These are phyloP conservation scores for Exophiala dermatitidis DNA, from an alignment of 2,329 filamentous ascomycete species.

Conservation along the genomic window DNA sequence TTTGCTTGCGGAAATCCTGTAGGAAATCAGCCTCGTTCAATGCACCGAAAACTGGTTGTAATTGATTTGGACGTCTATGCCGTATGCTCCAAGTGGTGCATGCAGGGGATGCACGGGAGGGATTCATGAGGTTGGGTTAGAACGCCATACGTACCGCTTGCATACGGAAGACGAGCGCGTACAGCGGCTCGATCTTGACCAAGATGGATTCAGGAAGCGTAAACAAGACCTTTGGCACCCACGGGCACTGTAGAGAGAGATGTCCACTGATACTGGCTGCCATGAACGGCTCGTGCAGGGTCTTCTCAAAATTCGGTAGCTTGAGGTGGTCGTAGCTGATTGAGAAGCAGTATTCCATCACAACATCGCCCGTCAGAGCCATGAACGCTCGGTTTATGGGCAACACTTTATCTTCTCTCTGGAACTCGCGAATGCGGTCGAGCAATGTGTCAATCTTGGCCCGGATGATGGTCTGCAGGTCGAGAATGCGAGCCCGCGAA, in stretches of 20 bases:
- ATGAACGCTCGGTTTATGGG: conserved; percentile 22
- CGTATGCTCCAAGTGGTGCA: not conserved
- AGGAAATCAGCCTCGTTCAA: not conserved
- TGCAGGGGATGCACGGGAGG: not conserved
- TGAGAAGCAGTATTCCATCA: conserved; percentile 29
- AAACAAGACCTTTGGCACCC: conserved; percentile 19
- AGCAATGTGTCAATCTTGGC: conserved; percentile 26
- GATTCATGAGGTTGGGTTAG: not conserved
- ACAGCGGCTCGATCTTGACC: conserved; percentile 17
- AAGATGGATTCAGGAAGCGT: conserved; percentile 11
- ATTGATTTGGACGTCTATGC: not conserved
- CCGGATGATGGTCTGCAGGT: conserved; percentile 27
- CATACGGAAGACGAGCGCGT: conserved; percentile 15
- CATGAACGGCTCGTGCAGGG: conserved; percentile 27
- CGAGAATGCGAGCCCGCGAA: conserved; percentile 29
- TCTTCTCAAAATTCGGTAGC: conserved; percentile 15
- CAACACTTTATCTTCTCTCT: conserved; percentile 11
- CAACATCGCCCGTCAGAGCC: conserved; percentile 27
- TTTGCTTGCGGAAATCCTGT: conserved; percentile 23
- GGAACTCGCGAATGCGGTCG: conserved; percentile 22
- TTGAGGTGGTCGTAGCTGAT: conserved; percentile 27
- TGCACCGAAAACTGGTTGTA: not conserved
- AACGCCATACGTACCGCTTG: conserved; percentile 5
- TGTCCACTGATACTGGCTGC: conserved; percentile 23
- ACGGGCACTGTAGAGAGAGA: conserved; percentile 24